Evolutionary conservation across 2,329 filamentous ascomycete species (phyloP).

Genomic region (Pseudopyricularia javanii): DNA sequence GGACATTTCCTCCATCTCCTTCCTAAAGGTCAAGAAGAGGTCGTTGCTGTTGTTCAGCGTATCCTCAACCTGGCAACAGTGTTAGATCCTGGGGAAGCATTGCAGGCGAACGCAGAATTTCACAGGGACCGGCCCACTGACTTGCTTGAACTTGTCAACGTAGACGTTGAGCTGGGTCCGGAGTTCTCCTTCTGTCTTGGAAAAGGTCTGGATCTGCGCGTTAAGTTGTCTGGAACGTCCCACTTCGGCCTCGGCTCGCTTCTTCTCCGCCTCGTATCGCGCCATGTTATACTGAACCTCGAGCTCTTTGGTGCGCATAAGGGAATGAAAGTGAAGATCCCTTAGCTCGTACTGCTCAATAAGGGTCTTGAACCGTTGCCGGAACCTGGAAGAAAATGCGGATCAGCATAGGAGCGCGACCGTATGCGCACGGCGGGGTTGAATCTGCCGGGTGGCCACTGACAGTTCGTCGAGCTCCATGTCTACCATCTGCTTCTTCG

Average conservation of each 20-base stretch:
- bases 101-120: slow-evolving; percentile 10
- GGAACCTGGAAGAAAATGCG: slow-evolving; percentile 44
- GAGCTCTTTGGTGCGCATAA: slow-evolving; percentile 87
- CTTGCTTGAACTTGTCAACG: slow-evolving; percentile 99
- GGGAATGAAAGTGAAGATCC: slow-evolving; percentile 84
- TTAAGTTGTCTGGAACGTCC: slow-evolving; percentile 75
- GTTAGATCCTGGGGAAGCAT: slow-evolving; percentile 7
- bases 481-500: slow-evolving; percentile 68
- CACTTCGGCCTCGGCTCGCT: slow-evolving; percentile 71
- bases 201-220: slow-evolving; percentile 85
- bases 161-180: slow-evolving; percentile 95
- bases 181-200: slow-evolving; percentile 88
- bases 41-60: slow-evolving; percentile 98
- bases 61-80: slow-evolving; percentile 70
- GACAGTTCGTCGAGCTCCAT: slow-evolving; percentile 85
- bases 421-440: neutral
- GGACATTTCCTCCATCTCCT: slow-evolving; percentile 99
- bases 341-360: slow-evolving; percentile 95
- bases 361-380: slow-evolving; percentile 82
- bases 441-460: slow-evolving; percentile 17
- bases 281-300: slow-evolving; percentile 89
- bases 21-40: slow-evolving; percentile 88
- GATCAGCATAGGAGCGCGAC: slow-evolving; percentile 1
- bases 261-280: slow-evolving; percentile 80
- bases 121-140: slow-evolving; percentile 29